phyloP scores from a whole-genome alignment of 176 grass and related monocot genomes.

The Stipa capillata region DNA sequence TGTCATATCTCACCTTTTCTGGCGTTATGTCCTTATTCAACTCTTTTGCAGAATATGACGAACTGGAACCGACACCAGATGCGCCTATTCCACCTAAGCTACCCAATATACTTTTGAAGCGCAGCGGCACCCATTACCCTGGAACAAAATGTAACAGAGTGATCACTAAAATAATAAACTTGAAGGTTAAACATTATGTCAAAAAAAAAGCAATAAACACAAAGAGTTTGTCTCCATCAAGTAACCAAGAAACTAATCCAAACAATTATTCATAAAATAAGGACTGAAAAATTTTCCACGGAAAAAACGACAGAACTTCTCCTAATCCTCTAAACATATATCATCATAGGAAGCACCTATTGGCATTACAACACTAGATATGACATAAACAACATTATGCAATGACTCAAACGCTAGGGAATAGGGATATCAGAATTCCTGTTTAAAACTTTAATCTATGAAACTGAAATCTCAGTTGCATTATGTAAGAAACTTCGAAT shows the following conservation, averaged over 20 bases:
- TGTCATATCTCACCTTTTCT: conserved; percentile 62
- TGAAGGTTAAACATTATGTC: neutral
- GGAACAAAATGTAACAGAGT: conserved; percentile 21
- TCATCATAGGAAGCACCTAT: neutral
- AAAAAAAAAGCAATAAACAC: neutral
- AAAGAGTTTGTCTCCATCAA: neutral
- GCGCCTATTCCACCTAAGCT: conserved; percentile 85
- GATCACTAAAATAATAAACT: conserved; percentile 7
- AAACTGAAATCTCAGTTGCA: neutral
- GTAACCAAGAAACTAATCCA: conserved; percentile 7
- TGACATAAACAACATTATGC: neutral
- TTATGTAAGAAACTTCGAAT: neutral
- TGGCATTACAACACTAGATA: neutral
- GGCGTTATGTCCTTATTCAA: conserved; percentile 92
- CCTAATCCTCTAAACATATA: neutral
- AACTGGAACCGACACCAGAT: conserved; percentile 78
- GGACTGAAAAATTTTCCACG: neutral
- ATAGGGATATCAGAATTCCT: neutral
- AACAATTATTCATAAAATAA: neutral
- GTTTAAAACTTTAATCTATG: neutral
- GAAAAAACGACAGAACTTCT: neutral
- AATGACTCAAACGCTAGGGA: neutral
- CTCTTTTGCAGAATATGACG: conserved; percentile 84
- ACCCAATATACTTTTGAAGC: conserved; percentile 88
- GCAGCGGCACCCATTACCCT: conserved; percentile 75